phyloP scores from a whole-genome alignment of 306 rosid species.

The Dryas alaskensis region DNA sequence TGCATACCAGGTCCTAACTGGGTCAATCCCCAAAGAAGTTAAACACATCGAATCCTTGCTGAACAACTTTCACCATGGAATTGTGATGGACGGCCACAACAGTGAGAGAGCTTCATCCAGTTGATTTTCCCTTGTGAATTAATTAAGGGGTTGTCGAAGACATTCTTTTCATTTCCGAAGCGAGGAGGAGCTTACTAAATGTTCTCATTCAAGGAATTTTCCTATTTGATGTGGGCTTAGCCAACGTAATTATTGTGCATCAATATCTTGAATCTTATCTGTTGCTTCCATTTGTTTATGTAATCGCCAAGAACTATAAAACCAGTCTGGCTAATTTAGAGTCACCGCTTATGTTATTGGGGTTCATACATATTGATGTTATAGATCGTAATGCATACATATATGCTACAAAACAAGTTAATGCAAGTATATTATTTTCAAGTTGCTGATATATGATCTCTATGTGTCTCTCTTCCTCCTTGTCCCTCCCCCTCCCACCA shows the following conservation, averaged over 20 bases:
- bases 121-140: constrained; percentile 22
- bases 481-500: too few species aligned
- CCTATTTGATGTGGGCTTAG: background rate
- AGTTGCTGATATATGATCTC: background rate
- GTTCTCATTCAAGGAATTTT: background rate
- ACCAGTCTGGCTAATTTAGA: background rate
- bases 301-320: too few species aligned
- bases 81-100: constrained; percentile 36
- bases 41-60: constrained; percentile 77
- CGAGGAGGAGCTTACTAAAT: background rate
- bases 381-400: background rate
- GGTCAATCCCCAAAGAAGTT: constrained; percentile 79
- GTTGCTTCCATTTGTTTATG: background rate
- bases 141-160: background rate
- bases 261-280: background rate
- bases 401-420: background rate
- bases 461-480: too few species aligned
- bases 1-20: constrained; percentile 58
- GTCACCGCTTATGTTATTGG: background rate
- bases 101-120: constrained; percentile 32
- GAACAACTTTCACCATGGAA: constrained; percentile 61
- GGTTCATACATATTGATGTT: background rate
- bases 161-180: background rate
- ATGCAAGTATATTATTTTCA: background rate
- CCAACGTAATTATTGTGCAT: background rate